Percentiles rank a stretch among this genome's conserved stretches.
Conservation (phyloP, 2,329 filamentous ascomycete species). For the Botryotinia convoluta region DNA sequence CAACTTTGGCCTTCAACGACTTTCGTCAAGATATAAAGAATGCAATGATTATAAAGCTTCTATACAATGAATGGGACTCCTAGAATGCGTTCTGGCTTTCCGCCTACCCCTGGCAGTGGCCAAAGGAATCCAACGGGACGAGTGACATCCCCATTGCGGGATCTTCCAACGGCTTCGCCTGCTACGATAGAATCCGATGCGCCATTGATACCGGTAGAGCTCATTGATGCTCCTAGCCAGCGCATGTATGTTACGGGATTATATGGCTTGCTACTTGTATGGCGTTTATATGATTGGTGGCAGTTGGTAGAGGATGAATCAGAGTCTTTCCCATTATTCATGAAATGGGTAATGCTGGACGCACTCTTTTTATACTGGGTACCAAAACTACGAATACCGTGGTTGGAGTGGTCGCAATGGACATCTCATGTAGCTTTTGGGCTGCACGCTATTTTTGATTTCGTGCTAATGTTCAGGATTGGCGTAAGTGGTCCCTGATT, state of each 20-base stretch:
- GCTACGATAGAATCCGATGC: constrained; percentile 25
- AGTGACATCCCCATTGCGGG: constrained; percentile 32
- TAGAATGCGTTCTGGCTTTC: constrained; percentile 78
- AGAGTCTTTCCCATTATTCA: constrained; percentile 83
- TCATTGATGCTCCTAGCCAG: constrained; percentile 89
- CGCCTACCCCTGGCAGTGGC: constrained; percentile 64
- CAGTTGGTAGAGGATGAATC: constrained; percentile 75
- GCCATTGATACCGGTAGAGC: constrained; percentile 75
- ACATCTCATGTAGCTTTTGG: constrained; percentile 70
- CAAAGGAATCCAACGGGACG: constrained; percentile 38
- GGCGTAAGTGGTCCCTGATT: constrained; percentile 52
- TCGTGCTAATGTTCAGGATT: constrained; percentile 90
- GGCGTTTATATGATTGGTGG: constrained; percentile 85
- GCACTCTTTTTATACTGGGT: constrained; percentile 82
- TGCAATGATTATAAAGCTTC: constrained; percentile 10
- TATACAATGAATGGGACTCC: constrained; percentile 65
- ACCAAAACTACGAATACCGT: constrained; percentile 86
- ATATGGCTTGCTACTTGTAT: constrained; percentile 73
- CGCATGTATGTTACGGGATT: constrained; percentile 81
- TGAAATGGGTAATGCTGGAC: constrained; percentile 92
- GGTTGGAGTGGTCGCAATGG: constrained; percentile 78
- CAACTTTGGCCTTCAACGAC: constrained; percentile 10
- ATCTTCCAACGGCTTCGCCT: constrained; percentile 29
- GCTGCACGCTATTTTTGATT: constrained; percentile 70
- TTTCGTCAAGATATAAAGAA: constrained; percentile 47